Percentiles rank a stretch among this genome's conserved stretches.
phyloP scores from a whole-genome alignment of 2,329 filamentous ascomycete species.

The Fusarium phyllophilum region DNA sequence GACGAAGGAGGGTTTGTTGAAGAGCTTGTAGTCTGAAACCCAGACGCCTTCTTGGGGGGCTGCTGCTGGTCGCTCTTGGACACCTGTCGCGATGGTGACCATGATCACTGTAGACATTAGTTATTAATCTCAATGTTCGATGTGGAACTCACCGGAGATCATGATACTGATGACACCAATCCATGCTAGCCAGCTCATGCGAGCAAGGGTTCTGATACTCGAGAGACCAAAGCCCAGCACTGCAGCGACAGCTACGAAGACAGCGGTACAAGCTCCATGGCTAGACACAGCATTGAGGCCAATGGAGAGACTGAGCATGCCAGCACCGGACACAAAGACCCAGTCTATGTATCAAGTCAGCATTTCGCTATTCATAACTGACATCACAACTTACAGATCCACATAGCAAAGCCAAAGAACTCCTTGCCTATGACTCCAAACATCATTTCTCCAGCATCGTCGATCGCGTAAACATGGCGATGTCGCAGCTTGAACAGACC shows the following conservation, averaged over 20 bases:
- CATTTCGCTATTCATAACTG: rapidly evolving
- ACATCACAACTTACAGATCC: constrained; percentile 45
- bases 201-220: constrained; percentile 46
- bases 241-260: constrained; percentile 51
- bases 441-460: constrained; percentile 61
- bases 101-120: constrained; percentile 17
- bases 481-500: constrained; percentile 63
- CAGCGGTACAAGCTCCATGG: constrained; percentile 52
- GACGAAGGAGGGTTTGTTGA: constrained; percentile 46
- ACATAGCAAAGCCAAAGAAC: constrained; percentile 51
- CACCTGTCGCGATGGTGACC: constrained; percentile 37
- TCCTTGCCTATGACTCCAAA: constrained; percentile 59
- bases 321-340: constrained; percentile 32
- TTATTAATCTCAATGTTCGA: rapidly evolving
- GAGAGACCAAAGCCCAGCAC: constrained; percentile 43
- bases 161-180: constrained; percentile 31
- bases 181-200: constrained; percentile 49
- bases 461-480: constrained; percentile 62
- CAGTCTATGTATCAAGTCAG: constrained; percentile 6
- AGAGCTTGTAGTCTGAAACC: constrained; percentile 47
- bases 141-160: not conserved
- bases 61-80: constrained; percentile 27
- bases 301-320: constrained; percentile 48
- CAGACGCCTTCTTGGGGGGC: constrained; percentile 34
- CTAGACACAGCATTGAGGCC: constrained; percentile 52